Evolutionary conservation across 331 rosid species (phyloP).

Genomic region (Prunus yedoensis): DNA sequence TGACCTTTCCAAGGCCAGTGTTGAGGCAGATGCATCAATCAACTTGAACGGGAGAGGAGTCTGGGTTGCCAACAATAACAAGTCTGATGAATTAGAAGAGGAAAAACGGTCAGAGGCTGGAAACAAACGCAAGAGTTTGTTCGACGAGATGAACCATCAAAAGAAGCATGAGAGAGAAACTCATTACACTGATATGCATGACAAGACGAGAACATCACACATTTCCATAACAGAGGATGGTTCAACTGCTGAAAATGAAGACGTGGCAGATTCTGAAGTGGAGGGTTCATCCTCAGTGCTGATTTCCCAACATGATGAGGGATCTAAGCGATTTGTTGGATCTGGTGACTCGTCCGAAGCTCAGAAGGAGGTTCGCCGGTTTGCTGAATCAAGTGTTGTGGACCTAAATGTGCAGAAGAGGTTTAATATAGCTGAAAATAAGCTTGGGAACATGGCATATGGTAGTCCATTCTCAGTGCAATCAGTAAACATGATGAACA

Average conservation of each 20-base stretch:
- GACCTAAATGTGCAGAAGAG: slow-evolving; percentile 69
- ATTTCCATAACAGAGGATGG: slow-evolving; percentile 79
- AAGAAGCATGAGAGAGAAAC: slow-evolving; percentile 74
- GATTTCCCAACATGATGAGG: slow-evolving; percentile 48
- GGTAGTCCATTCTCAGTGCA: slow-evolving; percentile 55
- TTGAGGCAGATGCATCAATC: slow-evolving; percentile 57
- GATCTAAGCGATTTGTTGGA: slow-evolving; percentile 60
- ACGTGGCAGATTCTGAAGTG: slow-evolving; percentile 87
- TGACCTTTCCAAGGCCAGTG: slow-evolving; percentile 67
- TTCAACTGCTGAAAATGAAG: slow-evolving; percentile 92
- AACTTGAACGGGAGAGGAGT: slow-evolving; percentile 70
- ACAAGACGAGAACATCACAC: slow-evolving; percentile 66
- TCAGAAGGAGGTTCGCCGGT: slow-evolving; percentile 53
- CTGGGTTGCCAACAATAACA: slow-evolving; percentile 51
- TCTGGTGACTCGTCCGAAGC: slow-evolving; percentile 55
- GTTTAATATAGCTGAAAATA: slow-evolving; percentile 55
- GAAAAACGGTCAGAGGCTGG: slow-evolving; percentile 55
- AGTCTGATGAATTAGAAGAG: slow-evolving; percentile 61
- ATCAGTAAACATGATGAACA: slow-evolving; percentile 55
- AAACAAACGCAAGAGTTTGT: slow-evolving; percentile 59
- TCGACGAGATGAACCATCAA: slow-evolving; percentile 55
- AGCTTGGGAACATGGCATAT: slow-evolving; percentile 50
- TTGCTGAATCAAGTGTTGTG: slow-evolving; percentile 40
- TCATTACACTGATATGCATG: slow-evolving; percentile 57
- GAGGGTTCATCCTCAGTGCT: slow-evolving; percentile 78